These are phyloP conservation scores for Boletus semigastroideus DNA, from an alignment of 1,284 basidiomycete genomes.

Conservation along the genomic window DNA sequence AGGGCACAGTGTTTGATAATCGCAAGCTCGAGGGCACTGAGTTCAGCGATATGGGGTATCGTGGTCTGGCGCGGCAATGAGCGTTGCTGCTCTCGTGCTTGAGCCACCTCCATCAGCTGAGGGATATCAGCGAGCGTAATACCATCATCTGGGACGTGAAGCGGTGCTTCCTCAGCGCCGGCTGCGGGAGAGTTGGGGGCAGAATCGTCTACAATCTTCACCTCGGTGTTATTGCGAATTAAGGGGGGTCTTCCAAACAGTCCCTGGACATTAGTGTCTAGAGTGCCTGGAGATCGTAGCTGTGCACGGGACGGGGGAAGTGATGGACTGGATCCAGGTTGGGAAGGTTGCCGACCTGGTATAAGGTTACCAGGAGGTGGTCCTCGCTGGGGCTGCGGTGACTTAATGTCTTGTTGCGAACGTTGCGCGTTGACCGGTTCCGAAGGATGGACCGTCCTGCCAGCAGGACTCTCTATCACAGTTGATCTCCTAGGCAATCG, in stretches of 20 bases:
- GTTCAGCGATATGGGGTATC: slow-evolving; percentile 80
- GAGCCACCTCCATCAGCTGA: slow-evolving; percentile 87
- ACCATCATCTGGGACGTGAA: slow-evolving; percentile 62
- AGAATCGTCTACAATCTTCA: slow-evolving; percentile 88
- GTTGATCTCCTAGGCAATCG: slow-evolving; percentile 92
- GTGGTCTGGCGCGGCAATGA: slow-evolving; percentile 74
- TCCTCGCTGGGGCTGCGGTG: slow-evolving; percentile 37
- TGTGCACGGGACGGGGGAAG: slow-evolving; percentile 39
- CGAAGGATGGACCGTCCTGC: slow-evolving; percentile 75
- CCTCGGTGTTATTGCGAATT: slow-evolving; percentile 81
- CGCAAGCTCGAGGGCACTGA: slow-evolving; percentile 82
- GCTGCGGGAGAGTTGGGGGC: slow-evolving; percentile 67
- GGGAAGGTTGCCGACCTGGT: slow-evolving; percentile 35
- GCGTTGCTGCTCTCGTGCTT: slow-evolving; percentile 82
- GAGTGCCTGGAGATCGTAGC: slow-evolving; percentile 39
- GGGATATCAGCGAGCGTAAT: slow-evolving; percentile 98
- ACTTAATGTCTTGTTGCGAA: slow-evolving; percentile 33
- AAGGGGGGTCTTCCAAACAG: slow-evolving; percentile 69
- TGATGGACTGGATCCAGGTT: slow-evolving; percentile 33
- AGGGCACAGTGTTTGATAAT: slow-evolving; percentile 94
- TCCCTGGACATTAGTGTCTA: slow-evolving; percentile 39
- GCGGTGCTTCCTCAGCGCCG: slow-evolving; percentile 40
- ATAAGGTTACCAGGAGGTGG: slow-evolving; percentile 33
- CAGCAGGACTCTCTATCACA: slow-evolving; percentile 94
- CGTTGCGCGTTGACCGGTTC: slow-evolving; percentile 45